Evolutionary conservation across 2,329 filamentous ascomycete genomes (phyloP).

Genomic region (Penicillium sp.): DNA sequence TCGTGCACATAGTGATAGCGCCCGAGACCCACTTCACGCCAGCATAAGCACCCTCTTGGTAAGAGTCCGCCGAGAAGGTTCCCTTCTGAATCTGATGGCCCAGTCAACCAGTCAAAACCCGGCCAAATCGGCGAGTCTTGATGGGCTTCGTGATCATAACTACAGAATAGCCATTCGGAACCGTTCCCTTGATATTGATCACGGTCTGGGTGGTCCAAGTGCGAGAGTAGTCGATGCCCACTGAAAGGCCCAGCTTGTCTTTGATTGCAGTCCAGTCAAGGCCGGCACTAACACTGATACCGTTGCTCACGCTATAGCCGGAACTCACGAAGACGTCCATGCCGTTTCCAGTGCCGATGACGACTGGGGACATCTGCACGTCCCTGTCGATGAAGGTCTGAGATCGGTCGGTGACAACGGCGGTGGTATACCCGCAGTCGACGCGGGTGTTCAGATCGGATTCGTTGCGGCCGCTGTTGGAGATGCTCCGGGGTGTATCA

Average conservation of each 20-base stretch:
- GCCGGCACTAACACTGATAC: not conserved
- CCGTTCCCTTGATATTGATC: not conserved
- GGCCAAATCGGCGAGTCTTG: not conserved
- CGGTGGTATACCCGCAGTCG: not conserved
- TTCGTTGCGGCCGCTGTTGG: not conserved
- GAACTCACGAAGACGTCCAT: not conserved
- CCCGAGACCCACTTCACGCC: not conserved
- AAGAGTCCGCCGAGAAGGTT: not conserved
- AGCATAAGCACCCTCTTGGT: not conserved
- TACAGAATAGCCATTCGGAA: not conserved
- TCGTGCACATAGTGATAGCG: not conserved
- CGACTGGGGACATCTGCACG: not conserved
- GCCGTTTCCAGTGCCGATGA: not conserved
- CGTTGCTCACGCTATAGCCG: not conserved
- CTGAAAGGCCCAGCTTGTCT: not conserved
- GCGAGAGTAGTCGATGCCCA: not conserved
- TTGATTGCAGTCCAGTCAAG: not conserved
- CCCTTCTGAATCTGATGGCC: not conserved
- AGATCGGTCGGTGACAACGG: not conserved
- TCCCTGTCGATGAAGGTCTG: conserved; percentile 1
- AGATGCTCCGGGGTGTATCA: not conserved
- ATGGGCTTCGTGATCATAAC: not conserved
- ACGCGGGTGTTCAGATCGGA: not conserved
- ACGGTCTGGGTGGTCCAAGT: not conserved
- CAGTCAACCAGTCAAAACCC: not conserved